Evolutionary conservation across 78 protist species (phyloP), one percentile per base, ranked within the genome.

Genomic region (Dictyostelium capitatum): DNA sequence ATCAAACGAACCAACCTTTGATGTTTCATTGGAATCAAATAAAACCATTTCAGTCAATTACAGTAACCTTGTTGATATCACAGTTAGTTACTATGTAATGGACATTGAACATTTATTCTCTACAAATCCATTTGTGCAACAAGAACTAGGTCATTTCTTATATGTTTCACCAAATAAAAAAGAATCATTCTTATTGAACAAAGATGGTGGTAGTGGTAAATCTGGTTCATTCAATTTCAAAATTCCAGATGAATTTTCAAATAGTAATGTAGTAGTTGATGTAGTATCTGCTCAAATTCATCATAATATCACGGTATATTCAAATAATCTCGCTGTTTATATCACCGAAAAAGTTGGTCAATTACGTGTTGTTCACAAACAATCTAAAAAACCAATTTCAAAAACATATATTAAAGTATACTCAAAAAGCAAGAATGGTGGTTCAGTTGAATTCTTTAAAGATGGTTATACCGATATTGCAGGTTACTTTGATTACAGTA

Each of bases 71-170:
- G 41, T 48, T 20, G 95, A 81, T 7, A 75, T 90, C 51, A 90
- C 47, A 9, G 78, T 79, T 32, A 51, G 69, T 65, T 90, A 82
- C 65, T 90, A 75, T 62, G 56, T 82, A 32, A 90, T 90, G 95
- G 95, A 90, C 23, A 90, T 90, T 67, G 95, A 90, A 67, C 53
- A 79, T 32, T 70, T 90, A 17, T 90, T 90, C 80, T 79, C 89
- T 19, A 67, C 89, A 77, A 82, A 74, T 57, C 95, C 95, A 82
- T 90, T 90, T 43, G 95, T 90, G 15, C 95, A 90, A 90, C 82
- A 90, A 56, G 79, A 64, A n/a, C 20, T 82, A 32, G 95, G 95
- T 30, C 95, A 90, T 25, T 90, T 90, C 87, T 57, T 81, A 43
- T 90, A 90, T 74, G 82, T 90, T 14, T 7, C 69, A 23, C 90